A percentile compares a stretch with the other conserved stretches of the same genome.
These are phyloP conservation scores for Fragaria ananassa DNA, from an alignment of 306 rosid genomes.

Conservation along the genomic window DNA sequence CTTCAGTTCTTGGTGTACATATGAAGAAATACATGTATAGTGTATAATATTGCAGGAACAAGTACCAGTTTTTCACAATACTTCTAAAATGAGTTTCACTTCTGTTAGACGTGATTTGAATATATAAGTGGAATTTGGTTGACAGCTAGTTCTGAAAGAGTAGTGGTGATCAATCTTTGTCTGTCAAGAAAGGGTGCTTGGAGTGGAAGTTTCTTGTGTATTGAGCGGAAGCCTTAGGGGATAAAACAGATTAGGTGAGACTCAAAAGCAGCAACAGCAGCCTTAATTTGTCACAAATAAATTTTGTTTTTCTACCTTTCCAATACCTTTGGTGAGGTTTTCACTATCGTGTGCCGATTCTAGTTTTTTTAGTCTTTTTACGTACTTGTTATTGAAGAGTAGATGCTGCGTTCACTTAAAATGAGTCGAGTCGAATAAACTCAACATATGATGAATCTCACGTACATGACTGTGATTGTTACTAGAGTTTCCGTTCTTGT, in stretches of 20 bases:
- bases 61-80: neutral
- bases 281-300: slow-evolving; percentile 35
- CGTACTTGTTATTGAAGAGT: too few relatives aligned
- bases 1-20: slow-evolving; percentile 11
- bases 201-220: slow-evolving; percentile 46
- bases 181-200: slow-evolving; percentile 55
- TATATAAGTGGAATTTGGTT: slow-evolving; percentile 17
- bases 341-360: neutral
- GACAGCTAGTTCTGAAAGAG: slow-evolving; percentile 15
- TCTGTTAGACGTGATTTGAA: slow-evolving; percentile 5
- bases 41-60: slow-evolving; percentile 4
- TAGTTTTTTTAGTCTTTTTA: neutral
- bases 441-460: neutral
- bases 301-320: slow-evolving; percentile 39
- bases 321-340: neutral
- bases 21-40: slow-evolving; percentile 3
- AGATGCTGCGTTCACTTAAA: too few relatives aligned
- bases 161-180: slow-evolving; percentile 35
- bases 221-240: slow-evolving; percentile 57
- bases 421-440: too few relatives aligned
- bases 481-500: neutral
- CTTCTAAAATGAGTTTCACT: slow-evolving; percentile 6
- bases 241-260: slow-evolving; percentile 63
- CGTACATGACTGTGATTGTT: neutral
- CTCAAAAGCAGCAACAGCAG: slow-evolving; percentile 20